These are phyloP conservation scores for Coemansia sp. DNA, from an alignment of 192 early-diverging fungal species.

Conservation along the genomic window DNA sequence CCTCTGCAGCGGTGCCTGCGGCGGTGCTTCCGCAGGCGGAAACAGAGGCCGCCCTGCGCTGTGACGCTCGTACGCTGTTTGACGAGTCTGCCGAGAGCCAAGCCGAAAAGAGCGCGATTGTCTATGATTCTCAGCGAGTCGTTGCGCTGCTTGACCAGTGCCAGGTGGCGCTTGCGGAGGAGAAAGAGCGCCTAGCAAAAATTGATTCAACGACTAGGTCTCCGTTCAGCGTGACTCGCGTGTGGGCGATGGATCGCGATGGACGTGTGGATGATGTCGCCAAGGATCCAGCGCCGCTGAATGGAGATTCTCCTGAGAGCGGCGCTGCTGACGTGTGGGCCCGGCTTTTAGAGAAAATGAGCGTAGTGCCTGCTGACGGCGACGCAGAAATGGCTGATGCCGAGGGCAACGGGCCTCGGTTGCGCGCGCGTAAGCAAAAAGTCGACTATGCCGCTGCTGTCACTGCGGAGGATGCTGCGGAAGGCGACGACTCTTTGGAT, in stretches of 20 bases:
- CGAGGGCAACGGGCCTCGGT: conserved; percentile 13
- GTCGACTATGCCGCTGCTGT: conserved; percentile 19
- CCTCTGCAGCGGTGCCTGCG: background rate
- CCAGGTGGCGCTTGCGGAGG: conserved; percentile 9
- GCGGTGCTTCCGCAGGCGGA: conserved; percentile 2
- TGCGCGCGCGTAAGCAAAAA: conserved; percentile 38
- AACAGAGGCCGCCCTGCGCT: conserved; percentile 73
- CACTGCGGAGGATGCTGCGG: background rate
- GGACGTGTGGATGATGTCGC: background rate
- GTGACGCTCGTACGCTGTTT: conserved; percentile 80
- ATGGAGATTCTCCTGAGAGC: background rate
- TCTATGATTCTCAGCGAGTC: conserved; percentile 17
- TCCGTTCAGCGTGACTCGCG: conserved; percentile 22
- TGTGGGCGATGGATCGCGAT: conserved; percentile 21
- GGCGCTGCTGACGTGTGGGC: conserved; percentile 24
- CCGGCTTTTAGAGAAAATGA: conserved; percentile 6
- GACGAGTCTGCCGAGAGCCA: conserved; percentile 60
- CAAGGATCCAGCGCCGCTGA: background rate
- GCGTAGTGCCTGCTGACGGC: background rate
- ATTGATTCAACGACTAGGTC: background rate
- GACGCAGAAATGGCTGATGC: background rate
- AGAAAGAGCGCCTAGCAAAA: background rate
- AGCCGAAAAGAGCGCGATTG: conserved; percentile 31
- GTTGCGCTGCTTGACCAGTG: conserved; percentile 30
- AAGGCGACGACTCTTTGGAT: conserved; percentile 10